Conservation (phyloP, 257 asterid species). For the Solanum pennellii region DNA sequence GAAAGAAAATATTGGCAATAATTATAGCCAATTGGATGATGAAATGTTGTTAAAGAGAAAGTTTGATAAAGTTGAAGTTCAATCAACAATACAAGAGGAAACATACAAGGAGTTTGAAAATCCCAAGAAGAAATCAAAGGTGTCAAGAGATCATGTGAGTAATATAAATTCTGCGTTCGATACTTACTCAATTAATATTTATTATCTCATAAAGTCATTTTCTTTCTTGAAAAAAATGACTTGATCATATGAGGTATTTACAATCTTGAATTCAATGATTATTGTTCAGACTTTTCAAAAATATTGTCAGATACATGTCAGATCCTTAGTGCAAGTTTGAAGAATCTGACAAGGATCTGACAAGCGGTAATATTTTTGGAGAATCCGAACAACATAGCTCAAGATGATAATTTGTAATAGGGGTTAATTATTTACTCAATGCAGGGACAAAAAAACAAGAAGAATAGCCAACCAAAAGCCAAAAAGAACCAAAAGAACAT, state of each 20-base stretch:
- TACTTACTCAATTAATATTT: not conserved
- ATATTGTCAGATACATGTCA: not conserved
- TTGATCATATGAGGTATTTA: too few relatives aligned
- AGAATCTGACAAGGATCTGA: not conserved
- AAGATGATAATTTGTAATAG: not conserved
- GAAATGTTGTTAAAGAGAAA: constrained; percentile 35
- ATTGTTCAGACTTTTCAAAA: not conserved
- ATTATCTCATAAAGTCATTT: not conserved
- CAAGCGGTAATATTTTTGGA: not conserved
- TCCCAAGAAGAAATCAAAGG: constrained; percentile 43
- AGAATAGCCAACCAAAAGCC: constrained; percentile 11
- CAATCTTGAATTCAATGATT: not conserved
- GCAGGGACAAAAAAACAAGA: constrained; percentile 29
- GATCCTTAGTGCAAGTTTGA: not conserved
- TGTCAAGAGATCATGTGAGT: constrained; percentile 34
- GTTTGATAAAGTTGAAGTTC: not conserved
- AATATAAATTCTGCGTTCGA: not conserved
- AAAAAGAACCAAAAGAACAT: constrained; percentile 18
- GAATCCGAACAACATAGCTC: not conserved
- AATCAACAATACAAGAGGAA: not conserved
- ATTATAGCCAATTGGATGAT: not conserved
- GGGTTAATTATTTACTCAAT: not conserved
- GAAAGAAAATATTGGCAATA: not conserved
- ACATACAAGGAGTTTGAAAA: not conserved
- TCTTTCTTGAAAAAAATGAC: not conserved